Conservation (phyloP, 495 filamentous ascomycete species). For the Physcia stellaris region DNA sequence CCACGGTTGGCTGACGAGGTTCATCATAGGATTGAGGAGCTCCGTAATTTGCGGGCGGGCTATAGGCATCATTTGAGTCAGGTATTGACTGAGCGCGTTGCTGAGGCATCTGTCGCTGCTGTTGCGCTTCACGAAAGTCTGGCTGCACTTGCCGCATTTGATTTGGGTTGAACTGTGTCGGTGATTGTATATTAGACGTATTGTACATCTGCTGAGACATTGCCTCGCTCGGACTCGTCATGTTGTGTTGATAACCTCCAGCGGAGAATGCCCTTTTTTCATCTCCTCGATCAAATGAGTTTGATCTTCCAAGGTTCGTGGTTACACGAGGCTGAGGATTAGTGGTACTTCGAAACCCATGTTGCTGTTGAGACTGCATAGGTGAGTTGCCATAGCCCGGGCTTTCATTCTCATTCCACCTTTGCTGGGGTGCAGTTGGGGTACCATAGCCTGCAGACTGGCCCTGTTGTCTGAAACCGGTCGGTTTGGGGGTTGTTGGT, state of each 20-base stretch:
- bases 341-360: constrained; percentile 9
- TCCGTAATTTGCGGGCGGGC: not conserved
- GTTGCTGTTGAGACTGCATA: constrained; percentile 6
- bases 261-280: constrained; percentile 27
- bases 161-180: not conserved
- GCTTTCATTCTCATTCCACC: not conserved
- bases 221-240: not conserved
- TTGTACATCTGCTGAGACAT: not conserved
- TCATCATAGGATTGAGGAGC: constrained; percentile 4
- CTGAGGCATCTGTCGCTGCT: not conserved
- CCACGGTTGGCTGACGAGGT: constrained; percentile 6
- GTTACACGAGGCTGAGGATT: constrained; percentile 7
- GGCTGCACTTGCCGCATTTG: not conserved
- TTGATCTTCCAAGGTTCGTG: constrained; percentile 8
- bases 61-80: not conserved
- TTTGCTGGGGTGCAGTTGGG: not conserved
- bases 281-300: constrained; percentile 39
- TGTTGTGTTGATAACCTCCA: constrained; percentile 11
- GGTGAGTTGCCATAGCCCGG: not conserved
- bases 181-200: not conserved
- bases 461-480: constrained; percentile 24
- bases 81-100: too few species aligned
- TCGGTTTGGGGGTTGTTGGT: constrained; percentile 30
- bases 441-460: constrained; percentile 16
- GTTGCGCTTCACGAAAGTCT: not conserved